Conservation (phyloP, 164 flowering plant genomes). For the Aristolochia fimbriata region DNA sequence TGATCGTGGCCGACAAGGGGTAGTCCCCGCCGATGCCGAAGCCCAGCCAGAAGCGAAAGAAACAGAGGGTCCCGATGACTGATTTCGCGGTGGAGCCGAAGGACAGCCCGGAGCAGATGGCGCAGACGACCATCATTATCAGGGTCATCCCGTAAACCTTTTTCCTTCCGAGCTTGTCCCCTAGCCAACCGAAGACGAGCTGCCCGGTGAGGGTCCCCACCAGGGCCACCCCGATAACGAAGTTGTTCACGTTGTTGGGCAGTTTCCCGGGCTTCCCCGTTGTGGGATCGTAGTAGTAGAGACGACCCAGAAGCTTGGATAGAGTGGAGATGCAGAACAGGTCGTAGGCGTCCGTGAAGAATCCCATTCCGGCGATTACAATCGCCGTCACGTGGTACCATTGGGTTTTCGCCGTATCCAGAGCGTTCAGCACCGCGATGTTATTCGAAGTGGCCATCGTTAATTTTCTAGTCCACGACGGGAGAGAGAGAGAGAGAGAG, state of each 20-base stretch:
- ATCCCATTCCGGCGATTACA: conserved; percentile 51
- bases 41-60: conserved; percentile 58
- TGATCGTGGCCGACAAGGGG: conserved; percentile 50
- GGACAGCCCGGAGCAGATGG: conserved; percentile 43
- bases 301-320: conserved; percentile 41
- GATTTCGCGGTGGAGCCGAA: conserved; percentile 22
- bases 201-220: conserved; percentile 42
- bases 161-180: conserved; percentile 47
- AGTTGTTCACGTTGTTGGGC: conserved; percentile 25
- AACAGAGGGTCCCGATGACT: conserved; percentile 40
- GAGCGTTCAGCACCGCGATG: conserved; percentile 30
- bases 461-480: neutral
- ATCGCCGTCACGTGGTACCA: conserved; percentile 46
- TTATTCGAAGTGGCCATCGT: neutral
- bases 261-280: conserved; percentile 24
- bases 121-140: conserved; percentile 37
- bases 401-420: conserved; percentile 40
- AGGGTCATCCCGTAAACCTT: conserved; percentile 47
- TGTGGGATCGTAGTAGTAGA: conserved; percentile 25
- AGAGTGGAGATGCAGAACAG: conserved; percentile 47
- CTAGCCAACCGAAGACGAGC: conserved; percentile 39
- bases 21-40: conserved; percentile 49
- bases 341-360: conserved; percentile 58
- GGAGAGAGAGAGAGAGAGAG: too few relatives aligned
- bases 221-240: conserved; percentile 36